A percentile compares a stretch with the other conserved stretches of the same genome.
phyloP scores from a whole-genome alignment of 306 rosid species.

The Fragaria nilgerrensis region DNA sequence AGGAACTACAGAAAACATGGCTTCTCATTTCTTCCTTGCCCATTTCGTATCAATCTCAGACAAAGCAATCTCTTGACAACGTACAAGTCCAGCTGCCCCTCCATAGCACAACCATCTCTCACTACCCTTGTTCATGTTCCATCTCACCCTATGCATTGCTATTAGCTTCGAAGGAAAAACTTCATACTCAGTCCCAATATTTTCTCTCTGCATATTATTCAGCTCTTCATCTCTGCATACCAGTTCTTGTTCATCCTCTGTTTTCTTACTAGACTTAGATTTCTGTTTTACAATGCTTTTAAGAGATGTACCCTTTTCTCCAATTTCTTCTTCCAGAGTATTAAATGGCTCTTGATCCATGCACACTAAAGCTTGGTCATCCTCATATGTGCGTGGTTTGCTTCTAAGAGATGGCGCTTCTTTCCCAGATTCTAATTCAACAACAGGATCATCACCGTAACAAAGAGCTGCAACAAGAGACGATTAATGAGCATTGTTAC shows the following conservation, averaged over 20 bases:
- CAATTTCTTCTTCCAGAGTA: constrained; percentile 18
- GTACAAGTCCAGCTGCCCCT: constrained; percentile 79
- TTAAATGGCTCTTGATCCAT: constrained; percentile 5
- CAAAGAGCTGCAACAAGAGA: constrained; percentile 45
- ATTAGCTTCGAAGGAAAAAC: constrained; percentile 60
- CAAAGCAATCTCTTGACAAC: constrained; percentile 73
- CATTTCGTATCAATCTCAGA: constrained; percentile 44
- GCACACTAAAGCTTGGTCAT: constrained; percentile 14
- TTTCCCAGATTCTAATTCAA: constrained; percentile 45
- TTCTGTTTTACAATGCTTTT: constrained; percentile 37
- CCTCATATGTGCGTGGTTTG: not conserved
- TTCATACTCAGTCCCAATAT: constrained; percentile 32
- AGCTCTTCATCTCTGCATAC: constrained; percentile 37
- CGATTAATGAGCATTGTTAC: constrained; percentile 5
- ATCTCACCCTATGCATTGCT: constrained; percentile 79
- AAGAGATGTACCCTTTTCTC: not conserved
- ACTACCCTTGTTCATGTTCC: constrained; percentile 92
- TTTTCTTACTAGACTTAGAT: constrained; percentile 34
- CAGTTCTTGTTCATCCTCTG: constrained; percentile 23
- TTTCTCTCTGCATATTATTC: constrained; percentile 11
- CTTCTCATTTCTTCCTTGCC: constrained; percentile 52
- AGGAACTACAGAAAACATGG: not conserved
- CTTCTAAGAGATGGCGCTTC: constrained; percentile 7
- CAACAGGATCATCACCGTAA: constrained; percentile 28
- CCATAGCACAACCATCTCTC: constrained; percentile 93